phyloP scores from a whole-genome alignment of 2,329 filamentous ascomycete genomes.

The Penicillium sp. region DNA sequence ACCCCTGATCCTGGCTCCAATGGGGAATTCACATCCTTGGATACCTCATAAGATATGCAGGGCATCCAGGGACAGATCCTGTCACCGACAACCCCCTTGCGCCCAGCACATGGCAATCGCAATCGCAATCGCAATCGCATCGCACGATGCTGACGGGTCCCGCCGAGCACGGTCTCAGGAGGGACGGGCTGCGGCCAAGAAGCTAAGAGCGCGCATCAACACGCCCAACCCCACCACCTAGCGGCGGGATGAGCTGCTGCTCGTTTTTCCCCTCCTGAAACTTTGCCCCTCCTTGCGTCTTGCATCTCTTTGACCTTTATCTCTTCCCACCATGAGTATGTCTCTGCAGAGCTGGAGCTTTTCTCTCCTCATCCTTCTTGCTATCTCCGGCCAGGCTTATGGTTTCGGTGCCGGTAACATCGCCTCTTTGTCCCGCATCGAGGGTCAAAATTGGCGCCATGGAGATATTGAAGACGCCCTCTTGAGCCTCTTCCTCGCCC shows the following conservation, averaged over 20 bases:
- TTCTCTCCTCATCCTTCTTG: slow-evolving; percentile 61
- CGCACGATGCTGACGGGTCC: not conserved
- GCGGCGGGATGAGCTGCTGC: not conserved
- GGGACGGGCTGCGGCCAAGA: not conserved
- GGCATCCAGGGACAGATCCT: no score
- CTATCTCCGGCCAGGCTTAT: slow-evolving; percentile 69
- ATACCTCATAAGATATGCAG: no score
- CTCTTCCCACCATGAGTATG: slow-evolving; percentile 22
- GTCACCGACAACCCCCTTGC: not conserved
- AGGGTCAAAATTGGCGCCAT: slow-evolving; percentile 87
- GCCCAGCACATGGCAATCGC: not conserved
- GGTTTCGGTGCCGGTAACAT: slow-evolving; percentile 92
- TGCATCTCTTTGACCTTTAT: not conserved
- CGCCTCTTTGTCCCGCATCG: slow-evolving; percentile 76
- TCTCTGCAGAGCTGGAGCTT: slow-evolving; percentile 27
- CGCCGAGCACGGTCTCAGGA: not conserved
- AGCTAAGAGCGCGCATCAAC: slow-evolving; percentile 11
- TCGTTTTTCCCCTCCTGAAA: slow-evolving; percentile 1
- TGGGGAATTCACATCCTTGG: no score
- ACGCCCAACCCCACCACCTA: slow-evolving; percentile 15
- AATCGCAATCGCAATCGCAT: not conserved
- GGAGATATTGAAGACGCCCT: slow-evolving; percentile 93
- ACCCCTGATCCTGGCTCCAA: not conserved
- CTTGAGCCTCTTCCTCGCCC: slow-evolving; percentile 70
- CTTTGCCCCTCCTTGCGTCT: slow-evolving; percentile 1